Conservation (phyloP, 352 stramenopile genomes). For the Globisporangium emineosum region DNA sequence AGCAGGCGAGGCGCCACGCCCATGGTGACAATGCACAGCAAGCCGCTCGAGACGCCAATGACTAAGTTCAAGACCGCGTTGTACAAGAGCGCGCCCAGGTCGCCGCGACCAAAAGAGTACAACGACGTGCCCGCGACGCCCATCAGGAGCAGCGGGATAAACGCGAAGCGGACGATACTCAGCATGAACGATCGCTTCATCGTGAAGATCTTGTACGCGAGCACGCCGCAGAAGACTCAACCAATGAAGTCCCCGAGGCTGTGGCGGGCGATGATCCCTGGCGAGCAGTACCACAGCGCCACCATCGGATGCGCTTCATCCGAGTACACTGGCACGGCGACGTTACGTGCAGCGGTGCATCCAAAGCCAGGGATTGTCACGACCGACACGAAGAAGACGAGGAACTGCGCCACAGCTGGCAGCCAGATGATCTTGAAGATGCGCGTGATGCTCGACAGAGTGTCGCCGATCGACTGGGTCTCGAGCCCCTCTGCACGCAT, state of each 20-base stretch:
- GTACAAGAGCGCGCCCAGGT: conserved; percentile 30
- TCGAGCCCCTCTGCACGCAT: conserved; percentile 30
- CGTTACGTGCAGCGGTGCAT: conserved; percentile 36
- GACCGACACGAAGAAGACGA: conserved; percentile 63
- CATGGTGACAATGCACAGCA: conserved; percentile 67
- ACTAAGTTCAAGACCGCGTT: conserved; percentile 46
- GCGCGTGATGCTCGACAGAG: conserved; percentile 37
- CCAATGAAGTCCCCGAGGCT: conserved; percentile 68
- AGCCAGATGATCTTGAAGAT: conserved; percentile 52
- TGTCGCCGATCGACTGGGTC: conserved; percentile 25
- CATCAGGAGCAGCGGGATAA: conserved; percentile 57
- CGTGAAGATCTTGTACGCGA: conserved; percentile 55
- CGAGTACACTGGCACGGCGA: conserved; percentile 24
- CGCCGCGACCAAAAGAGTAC: conserved; percentile 40
- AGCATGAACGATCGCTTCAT: conserved; percentile 41
- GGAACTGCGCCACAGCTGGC: conserved; percentile 42
- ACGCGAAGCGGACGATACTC: conserved; percentile 44
- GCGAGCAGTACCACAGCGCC: conserved; percentile 42
- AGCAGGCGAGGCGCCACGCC: conserved; percentile 45
- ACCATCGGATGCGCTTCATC: conserved; percentile 18
- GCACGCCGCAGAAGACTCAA: conserved; percentile 39
- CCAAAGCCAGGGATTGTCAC: conserved; percentile 51
- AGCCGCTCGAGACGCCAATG: conserved; percentile 48
- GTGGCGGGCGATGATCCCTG: conserved; percentile 54
- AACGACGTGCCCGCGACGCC: conserved; percentile 46